Evolutionary conservation across 1,284 basidiomycete genomes (phyloP), one percentile per base, ranked within the genome.

Genomic region (Ceratobasidium sp.): DNA sequence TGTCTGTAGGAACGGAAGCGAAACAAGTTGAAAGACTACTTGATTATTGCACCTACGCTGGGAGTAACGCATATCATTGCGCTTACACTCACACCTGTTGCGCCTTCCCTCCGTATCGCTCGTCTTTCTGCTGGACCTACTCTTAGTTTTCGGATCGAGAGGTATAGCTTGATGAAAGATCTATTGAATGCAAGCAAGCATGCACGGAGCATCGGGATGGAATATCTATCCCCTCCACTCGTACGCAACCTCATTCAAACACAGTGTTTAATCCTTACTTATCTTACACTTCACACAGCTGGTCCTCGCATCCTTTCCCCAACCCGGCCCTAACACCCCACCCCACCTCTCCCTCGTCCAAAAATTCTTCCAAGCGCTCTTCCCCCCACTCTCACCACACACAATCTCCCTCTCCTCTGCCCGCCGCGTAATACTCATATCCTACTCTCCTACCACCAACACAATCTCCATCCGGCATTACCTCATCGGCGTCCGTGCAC

Each of bases 381-480:
- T 92, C 86, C 97, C 91, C 59, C 94, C 90, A 59, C 93, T 96
- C 61, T 89, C 95, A 22, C 95, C 95, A 0, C 89, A 94, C 81
- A 88, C 90, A 7, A 87, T 96, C 82, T 89, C 90, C 29, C 90
- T 96, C 77, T 93, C 94, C 29, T 90, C 91, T 46, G 94, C 94
- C 52, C 93, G 97, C 43, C 91, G 97, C 80, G 93, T 99, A 76
- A 95, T 99, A 44, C 91, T 99, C 76, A 87, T 99, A 75, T 92
- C 96, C 9, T 99, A 99, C 88, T 95, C 97, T 83, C 85, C 93
- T 22, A 91, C 93, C 22, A 92, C 90, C 25, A 92, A 91, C 59
- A 97, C 96, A 7, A 88, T 99, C 82, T 96, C 98, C 82, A 91
- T 97, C 84, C 90, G 97, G 56, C 97, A 99, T 86, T 99, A 93